Conservation (phyloP, 768 basidiomycete genomes). For the Auricularia heimuer region DNA sequence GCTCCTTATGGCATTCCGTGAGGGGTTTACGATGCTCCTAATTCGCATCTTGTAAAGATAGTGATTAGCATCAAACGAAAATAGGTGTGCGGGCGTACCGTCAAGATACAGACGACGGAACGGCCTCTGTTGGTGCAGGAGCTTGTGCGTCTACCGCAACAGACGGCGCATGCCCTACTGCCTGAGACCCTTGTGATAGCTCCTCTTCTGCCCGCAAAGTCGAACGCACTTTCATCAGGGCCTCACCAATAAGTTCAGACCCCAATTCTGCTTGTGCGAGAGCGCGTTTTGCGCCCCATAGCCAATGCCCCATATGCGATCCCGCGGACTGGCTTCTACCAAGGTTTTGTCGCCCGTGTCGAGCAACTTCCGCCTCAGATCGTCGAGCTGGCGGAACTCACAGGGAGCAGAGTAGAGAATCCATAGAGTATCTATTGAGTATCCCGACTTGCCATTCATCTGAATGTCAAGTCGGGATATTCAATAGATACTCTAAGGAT, state of each 20-base stretch:
- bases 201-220: slow-evolving; percentile 23
- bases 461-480: too few relatives aligned
- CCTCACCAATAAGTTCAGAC: slow-evolving; percentile 43
- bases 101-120: background rate
- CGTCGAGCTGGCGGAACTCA: slow-evolving; percentile 41
- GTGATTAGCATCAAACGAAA: too few relatives aligned
- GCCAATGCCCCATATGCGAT: slow-evolving; percentile 58
- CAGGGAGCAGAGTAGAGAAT: too few relatives aligned
- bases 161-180: background rate
- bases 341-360: slow-evolving; percentile 51
- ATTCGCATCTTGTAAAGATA: too few relatives aligned
- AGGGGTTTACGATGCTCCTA: too few relatives aligned
- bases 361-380: slow-evolving; percentile 31
- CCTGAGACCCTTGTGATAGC: background rate
- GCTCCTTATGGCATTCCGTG: too few relatives aligned
- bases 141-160: background rate
- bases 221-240: slow-evolving; percentile 32
- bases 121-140: background rate
- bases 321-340: slow-evolving; percentile 58
- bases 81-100: too few relatives aligned
- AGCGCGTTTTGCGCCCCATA: slow-evolving; percentile 41
- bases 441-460: too few relatives aligned
- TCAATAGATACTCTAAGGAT: too few relatives aligned
- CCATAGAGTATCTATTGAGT: too few relatives aligned
- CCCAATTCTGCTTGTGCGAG: slow-evolving; percentile 35